phyloP scores from a whole-genome alignment of 345 rosid genomes.

The Bruguiera parviflora region DNA sequence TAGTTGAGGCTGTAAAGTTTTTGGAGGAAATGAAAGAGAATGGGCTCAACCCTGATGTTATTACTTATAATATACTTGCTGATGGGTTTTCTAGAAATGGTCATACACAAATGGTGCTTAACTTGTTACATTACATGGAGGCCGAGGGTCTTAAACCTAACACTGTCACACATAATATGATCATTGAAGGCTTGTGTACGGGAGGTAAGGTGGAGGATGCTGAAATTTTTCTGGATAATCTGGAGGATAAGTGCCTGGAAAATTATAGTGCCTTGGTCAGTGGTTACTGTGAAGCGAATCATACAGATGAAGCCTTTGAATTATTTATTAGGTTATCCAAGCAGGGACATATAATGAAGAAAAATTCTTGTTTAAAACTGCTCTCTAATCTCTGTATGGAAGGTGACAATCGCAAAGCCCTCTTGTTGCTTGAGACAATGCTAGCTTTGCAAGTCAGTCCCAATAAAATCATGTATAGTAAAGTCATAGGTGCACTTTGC shows the following conservation, averaged over 20 bases:
- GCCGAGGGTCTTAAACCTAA: constrained; percentile 45
- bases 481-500: constrained; percentile 47
- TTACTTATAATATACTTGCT: constrained; percentile 52
- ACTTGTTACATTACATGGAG: constrained; percentile 37
- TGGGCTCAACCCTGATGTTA: constrained; percentile 48
- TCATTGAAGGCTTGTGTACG: constrained; percentile 64
- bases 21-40: constrained; percentile 49
- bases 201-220: constrained; percentile 65
- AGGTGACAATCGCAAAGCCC: constrained; percentile 40
- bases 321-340: constrained; percentile 32
- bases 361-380: constrained; percentile 48
- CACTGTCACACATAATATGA: constrained; percentile 43
- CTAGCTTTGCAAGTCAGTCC: constrained; percentile 37
- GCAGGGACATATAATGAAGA: constrained; percentile 31
- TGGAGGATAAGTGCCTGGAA: constrained; percentile 38
- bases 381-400: constrained; percentile 41
- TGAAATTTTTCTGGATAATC: constrained; percentile 39
- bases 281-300: constrained; percentile 56
- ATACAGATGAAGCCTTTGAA: constrained; percentile 37
- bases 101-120: constrained; percentile 25
- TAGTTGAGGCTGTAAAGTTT: constrained; percentile 43
- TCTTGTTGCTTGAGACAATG: constrained; percentile 40
- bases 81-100: constrained; percentile 55
- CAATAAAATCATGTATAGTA: constrained; percentile 39
- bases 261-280: constrained; percentile 51